Evolutionary conservation across 2,329 filamentous ascomycete genomes (phyloP), one percentile per base, ranked within the genome.

Genomic region (Fusarium tjaetaba): DNA sequence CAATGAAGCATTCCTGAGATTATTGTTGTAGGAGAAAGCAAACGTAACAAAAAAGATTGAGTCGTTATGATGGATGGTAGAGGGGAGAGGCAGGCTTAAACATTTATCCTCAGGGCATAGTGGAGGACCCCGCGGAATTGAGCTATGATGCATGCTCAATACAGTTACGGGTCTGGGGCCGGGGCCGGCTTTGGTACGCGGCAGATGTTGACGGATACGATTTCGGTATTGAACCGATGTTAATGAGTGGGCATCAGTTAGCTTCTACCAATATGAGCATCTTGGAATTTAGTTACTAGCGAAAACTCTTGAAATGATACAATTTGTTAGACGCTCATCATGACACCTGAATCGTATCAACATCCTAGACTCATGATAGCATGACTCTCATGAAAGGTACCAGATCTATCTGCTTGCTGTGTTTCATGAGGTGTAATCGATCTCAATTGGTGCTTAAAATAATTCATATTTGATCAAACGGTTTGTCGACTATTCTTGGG

Each of bases 41-140:
- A 7, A 65, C 28, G 38, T 15, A 52, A 36, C n/a, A 53, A 53
- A 52, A 53, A 49, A 43, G 30, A 28, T 62, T 56, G 28, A 67
- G 45, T 63, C 36, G 38, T 45, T 68, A 66, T 60, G 57, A 53
- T 58, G 45, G 59, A 52, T 51, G 52, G 65, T 57, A 52, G 70
- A 74, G 64, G 65, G 65, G 66, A 68, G 60, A 53, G 59, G 56
- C n/a, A 60, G 70, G 75, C 75, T 68, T 77, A 78, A 78, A 78
- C 66, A 64, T 78, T 78, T 77, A 79, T 76, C 77, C 77, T 52
- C 26, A 28, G 14, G 56, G 36, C 34, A 55, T n/a, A 55, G 66
- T 64, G 49, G 58, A 70, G 42, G 66, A 68, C 67, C 71, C 67
- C 67, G 51, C 67, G 71, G 65, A 46, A 68, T 57, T 55, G 45